phyloP scores from a whole-genome alignment of 495 filamentous ascomycete genomes.

The Penicillium lividum region DNA sequence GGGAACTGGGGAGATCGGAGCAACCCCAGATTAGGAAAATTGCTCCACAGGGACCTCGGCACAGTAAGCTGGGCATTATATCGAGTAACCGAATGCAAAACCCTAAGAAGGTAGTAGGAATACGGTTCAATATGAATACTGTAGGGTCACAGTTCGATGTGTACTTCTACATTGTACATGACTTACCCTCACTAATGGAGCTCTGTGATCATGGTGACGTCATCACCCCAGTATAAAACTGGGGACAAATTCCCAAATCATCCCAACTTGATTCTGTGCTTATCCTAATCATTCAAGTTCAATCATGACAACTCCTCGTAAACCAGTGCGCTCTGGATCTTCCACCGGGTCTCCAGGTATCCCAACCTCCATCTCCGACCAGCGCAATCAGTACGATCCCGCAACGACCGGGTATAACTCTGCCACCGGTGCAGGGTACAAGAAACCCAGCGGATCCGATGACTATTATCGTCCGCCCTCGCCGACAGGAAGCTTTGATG shows the following conservation, averaged over 20 bases:
- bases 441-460: not conserved
- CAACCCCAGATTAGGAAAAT: constrained; percentile 32
- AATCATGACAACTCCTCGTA: not conserved
- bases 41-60: constrained; percentile 32
- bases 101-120: not conserved
- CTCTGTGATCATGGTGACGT: constrained; percentile 26
- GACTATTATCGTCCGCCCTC: not conserved
- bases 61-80: constrained; percentile 4
- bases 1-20: constrained; percentile 18
- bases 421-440: constrained; percentile 32
- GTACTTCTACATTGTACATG: no score
- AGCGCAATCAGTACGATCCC: constrained; percentile 27
- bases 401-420: constrained; percentile 26
- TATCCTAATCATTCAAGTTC: not conserved
- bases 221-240: constrained; percentile 11
- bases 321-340: constrained; percentile 17
- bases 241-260: not conserved
- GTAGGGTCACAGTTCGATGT: no score
- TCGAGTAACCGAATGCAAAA: not conserved
- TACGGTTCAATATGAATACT: no score
- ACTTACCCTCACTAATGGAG: not conserved
- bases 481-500: not conserved
- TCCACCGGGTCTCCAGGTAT: constrained; percentile 35
- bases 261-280: not conserved
- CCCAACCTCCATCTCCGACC: constrained; percentile 20